These are phyloP conservation scores for Pseudozyma tsukubaensis DNA, from an alignment of 1,284 basidiomycete genomes.

Conservation along the genomic window DNA sequence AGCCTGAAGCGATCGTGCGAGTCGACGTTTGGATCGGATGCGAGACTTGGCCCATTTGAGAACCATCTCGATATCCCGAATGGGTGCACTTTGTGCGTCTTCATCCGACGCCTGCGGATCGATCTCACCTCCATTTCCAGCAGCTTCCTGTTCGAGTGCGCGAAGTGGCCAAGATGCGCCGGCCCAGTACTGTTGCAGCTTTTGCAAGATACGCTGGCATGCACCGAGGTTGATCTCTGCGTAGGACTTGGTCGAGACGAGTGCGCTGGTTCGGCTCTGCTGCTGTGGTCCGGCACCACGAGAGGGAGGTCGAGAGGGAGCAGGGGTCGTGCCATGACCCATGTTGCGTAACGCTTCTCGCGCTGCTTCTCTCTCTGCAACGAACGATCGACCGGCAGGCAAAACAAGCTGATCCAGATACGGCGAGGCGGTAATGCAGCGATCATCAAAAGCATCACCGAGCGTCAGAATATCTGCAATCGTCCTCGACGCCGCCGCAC, in stretches of 20 bases:
- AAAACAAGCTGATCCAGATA: slow-evolving; percentile 60
- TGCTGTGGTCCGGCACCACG: slow-evolving; percentile 24
- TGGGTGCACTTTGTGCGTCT: slow-evolving; percentile 55
- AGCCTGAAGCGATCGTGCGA: slow-evolving; percentile 30
- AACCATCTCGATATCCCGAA: slow-evolving; percentile 60
- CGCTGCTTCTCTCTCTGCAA: slow-evolving; percentile 53
- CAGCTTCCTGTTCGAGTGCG: slow-evolving; percentile 56
- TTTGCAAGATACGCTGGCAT: slow-evolving; percentile 50
- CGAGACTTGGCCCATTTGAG: slow-evolving; percentile 55
- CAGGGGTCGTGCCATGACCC: slow-evolving; percentile 47
- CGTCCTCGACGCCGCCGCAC: slow-evolving; percentile 52
- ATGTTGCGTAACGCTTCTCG: slow-evolving; percentile 47
- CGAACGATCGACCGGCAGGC: slow-evolving; percentile 53
- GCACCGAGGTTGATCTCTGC: slow-evolving; percentile 55
- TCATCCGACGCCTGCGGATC: slow-evolving; percentile 55
- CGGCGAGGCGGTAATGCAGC: slow-evolving; percentile 48
- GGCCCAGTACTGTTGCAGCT: slow-evolving; percentile 54
- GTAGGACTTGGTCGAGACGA: slow-evolving; percentile 47
- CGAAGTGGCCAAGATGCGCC: slow-evolving; percentile 57
- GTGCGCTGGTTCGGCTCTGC: slow-evolving; percentile 30
- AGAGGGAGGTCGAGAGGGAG: slow-evolving; percentile 38
- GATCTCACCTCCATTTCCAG: slow-evolving; percentile 39
- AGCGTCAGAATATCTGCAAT: slow-evolving; percentile 57
- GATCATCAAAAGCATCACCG: slow-evolving; percentile 49
- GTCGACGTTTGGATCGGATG: slow-evolving; percentile 28